These are phyloP conservation scores for Nannizziopsis barbatae DNA, from an alignment of 2,329 filamentous ascomycete genomes.

Conservation along the genomic window DNA sequence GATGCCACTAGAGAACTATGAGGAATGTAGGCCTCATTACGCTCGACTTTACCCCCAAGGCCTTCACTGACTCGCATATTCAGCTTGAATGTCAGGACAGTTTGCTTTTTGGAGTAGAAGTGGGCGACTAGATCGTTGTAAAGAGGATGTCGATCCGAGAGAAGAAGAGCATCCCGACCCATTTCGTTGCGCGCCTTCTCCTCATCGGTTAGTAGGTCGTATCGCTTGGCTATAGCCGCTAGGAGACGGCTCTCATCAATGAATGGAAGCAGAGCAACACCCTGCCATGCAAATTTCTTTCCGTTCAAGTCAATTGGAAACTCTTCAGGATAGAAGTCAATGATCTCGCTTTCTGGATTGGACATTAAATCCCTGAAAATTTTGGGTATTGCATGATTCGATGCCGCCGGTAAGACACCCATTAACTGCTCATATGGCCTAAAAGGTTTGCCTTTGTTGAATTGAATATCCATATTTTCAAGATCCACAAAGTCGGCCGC, in stretches of 20 bases:
- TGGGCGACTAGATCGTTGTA: constrained; percentile 74
- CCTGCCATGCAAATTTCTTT: constrained; percentile 98
- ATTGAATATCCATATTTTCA: constrained; percentile 64
- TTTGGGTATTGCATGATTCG: constrained; percentile 77
- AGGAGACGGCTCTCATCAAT: constrained; percentile 86
- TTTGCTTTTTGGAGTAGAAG: constrained; percentile 87
- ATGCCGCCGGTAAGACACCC: constrained; percentile 90
- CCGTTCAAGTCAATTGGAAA: constrained; percentile 91
- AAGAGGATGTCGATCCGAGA: constrained; percentile 73
- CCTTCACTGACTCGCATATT: constrained; percentile 66
- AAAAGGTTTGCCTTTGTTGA: constrained; percentile 75
- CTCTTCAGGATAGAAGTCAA: constrained; percentile 94
- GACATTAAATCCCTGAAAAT: constrained; percentile 88
- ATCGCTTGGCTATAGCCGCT: constrained; percentile 68
- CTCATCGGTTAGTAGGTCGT: constrained; percentile 64
- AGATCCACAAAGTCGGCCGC: constrained; percentile 87
- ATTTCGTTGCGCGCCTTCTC: constrained; percentile 67
- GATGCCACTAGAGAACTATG: constrained; percentile 72
- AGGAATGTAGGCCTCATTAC: constrained; percentile 72
- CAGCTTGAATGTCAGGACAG: constrained; percentile 54
- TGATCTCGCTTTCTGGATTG: constrained; percentile 75
- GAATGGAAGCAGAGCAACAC: constrained; percentile 83
- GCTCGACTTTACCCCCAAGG: constrained; percentile 67
- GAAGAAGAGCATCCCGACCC: constrained; percentile 69
- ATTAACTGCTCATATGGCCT: constrained; percentile 94